These are phyloP conservation scores for Aurinia saxatilis DNA, from an alignment of 345 rosid species.

Conservation along the genomic window DNA sequence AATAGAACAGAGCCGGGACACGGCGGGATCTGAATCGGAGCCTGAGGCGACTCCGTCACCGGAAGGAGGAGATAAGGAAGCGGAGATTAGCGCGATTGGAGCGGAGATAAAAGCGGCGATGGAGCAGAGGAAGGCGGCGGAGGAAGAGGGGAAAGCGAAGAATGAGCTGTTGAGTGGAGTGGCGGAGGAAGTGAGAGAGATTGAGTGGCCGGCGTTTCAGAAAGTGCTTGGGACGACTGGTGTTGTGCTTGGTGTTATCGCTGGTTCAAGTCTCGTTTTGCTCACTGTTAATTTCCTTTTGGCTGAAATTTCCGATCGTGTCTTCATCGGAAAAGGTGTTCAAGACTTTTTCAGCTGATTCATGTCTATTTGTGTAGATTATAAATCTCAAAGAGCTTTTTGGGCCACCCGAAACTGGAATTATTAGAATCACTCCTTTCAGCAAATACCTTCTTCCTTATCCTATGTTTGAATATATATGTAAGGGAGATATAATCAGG, in stretches of 20 bases:
- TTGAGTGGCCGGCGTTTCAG: constrained; percentile 91
- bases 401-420: neutral
- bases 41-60: constrained; percentile 18
- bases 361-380: neutral
- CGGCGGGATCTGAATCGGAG: constrained; percentile 30
- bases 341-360: constrained; percentile 73
- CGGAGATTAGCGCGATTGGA: constrained; percentile 48
- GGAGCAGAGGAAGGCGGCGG: constrained; percentile 51
- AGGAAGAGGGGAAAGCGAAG: constrained; percentile 33
- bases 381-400: no score
- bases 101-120: constrained; percentile 67
- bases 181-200: constrained; percentile 73
- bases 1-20: constrained; percentile 52
- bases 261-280: constrained; percentile 86
- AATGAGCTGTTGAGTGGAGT: constrained; percentile 56
- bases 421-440: neutral
- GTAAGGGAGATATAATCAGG: no score
- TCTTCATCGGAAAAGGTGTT: constrained; percentile 72
- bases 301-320: constrained; percentile 82
- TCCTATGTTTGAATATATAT: no score
- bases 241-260: constrained; percentile 82
- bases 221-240: constrained; percentile 82
- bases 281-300: constrained; percentile 83
- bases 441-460: constrained; percentile 21
- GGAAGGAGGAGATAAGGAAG: constrained; percentile 16